Conservation (phyloP, 345 rosid genomes). For the Brassica incana region DNA sequence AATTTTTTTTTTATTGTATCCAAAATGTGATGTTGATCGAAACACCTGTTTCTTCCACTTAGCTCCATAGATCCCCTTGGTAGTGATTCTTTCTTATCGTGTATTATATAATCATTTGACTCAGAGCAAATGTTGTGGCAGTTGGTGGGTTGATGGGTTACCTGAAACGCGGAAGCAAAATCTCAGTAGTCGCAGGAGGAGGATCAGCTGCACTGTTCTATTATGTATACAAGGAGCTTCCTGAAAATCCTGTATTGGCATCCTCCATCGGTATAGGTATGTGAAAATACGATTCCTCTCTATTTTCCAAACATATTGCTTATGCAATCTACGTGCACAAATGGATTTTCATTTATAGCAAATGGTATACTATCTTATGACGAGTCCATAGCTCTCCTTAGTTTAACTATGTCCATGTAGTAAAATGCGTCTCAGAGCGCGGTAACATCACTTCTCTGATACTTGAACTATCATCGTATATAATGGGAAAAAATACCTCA, state of each 20-base stretch:
- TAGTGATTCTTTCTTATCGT: neutral
- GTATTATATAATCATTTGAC: neutral
- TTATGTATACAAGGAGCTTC: conserved; percentile 74
- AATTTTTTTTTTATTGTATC: neutral
- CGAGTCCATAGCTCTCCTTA: neutral
- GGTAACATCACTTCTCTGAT: neutral
- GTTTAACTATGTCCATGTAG: neutral
- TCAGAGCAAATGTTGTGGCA: conserved; percentile 30
- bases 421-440: neutral
- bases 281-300: neutral
- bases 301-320: neutral
- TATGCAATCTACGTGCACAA: conserved; percentile 7
- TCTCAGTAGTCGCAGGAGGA: conserved; percentile 78
- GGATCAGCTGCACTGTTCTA: conserved; percentile 62
- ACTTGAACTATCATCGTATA: too few relatives aligned
- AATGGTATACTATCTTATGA: neutral
- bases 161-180: conserved; percentile 86
- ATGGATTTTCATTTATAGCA: neutral
- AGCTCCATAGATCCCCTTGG: too few relatives aligned
- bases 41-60: too few relatives aligned
- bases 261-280: conserved; percentile 85
- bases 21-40: neutral
- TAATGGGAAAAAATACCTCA: neutral
- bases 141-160: conserved; percentile 91
- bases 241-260: conserved; percentile 68